A percentile compares a stretch with the other conserved stretches of the same genome.
Conservation (phyloP, 2,329 filamentous ascomycete species). For the Fusarium incarnatum region DNA sequence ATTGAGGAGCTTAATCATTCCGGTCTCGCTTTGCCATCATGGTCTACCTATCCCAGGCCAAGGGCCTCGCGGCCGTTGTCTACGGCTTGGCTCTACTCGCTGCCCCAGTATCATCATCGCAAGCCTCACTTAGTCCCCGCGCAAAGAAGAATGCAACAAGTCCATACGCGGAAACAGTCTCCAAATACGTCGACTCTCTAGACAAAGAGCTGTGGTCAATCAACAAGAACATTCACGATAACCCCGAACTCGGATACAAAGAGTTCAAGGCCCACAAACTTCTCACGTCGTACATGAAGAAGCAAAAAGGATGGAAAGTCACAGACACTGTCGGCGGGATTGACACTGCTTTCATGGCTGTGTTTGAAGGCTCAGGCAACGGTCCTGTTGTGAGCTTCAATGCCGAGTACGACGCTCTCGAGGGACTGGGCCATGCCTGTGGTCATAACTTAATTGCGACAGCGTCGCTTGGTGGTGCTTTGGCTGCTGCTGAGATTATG, state of each 20-base stretch:
- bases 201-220: slow-evolving; percentile 45
- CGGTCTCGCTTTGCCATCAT: not conserved
- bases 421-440: slow-evolving; percentile 35
- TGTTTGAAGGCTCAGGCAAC: slow-evolving; percentile 52
- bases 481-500: slow-evolving; percentile 35
- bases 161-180: slow-evolving; percentile 26
- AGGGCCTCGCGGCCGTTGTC: slow-evolving; percentile 16
- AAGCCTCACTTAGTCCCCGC: not conserved
- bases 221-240: slow-evolving; percentile 57
- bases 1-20: too few species aligned
- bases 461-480: slow-evolving; percentile 25
- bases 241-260: slow-evolving; percentile 58
- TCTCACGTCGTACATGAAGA: slow-evolving; percentile 53
- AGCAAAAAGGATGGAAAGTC: slow-evolving; percentile 53
- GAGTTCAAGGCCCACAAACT: slow-evolving; percentile 57
- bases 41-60: slow-evolving; percentile 13
- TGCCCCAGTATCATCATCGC: not conserved
- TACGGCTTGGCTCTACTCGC: slow-evolving; percentile 11
- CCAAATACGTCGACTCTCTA: slow-evolving; percentile 32
- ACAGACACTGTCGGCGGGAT: slow-evolving; percentile 55
- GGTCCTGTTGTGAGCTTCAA: slow-evolving; percentile 58
- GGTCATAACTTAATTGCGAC: slow-evolving; percentile 43
- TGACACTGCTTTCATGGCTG: slow-evolving; percentile 58
- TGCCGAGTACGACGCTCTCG: slow-evolving; percentile 50
- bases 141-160: slow-evolving; percentile 32